Conservation (phyloP, 2,329 filamentous ascomycete genomes). For the Calonectria crousiana region DNA sequence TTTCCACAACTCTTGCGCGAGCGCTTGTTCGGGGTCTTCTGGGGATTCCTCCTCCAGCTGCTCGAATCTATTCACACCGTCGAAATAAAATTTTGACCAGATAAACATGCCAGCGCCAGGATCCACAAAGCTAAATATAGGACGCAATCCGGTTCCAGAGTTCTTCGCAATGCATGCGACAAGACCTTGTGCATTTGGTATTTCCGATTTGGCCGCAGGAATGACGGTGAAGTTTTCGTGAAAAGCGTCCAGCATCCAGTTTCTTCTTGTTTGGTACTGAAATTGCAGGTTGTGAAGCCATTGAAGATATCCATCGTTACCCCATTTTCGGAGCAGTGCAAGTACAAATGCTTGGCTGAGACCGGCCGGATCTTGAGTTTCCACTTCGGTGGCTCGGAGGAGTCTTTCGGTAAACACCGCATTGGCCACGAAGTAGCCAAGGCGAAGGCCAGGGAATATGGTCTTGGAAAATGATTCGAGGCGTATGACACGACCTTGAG, state of each 20-base stretch:
- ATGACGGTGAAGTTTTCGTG: constrained; percentile 33
- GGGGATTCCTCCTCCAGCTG: constrained; percentile 33
- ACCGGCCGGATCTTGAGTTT: constrained; percentile 77
- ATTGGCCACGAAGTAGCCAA: constrained; percentile 60
- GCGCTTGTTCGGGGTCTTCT: constrained; percentile 40
- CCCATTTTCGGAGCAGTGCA: constrained; percentile 70
- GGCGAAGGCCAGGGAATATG: constrained; percentile 21
- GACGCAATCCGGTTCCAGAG: constrained; percentile 5
- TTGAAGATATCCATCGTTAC: constrained; percentile 78
- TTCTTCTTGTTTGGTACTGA: constrained; percentile 75
- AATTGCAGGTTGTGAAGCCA: constrained; percentile 79
- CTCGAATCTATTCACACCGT: constrained; percentile 25
- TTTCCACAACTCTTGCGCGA: constrained; percentile 40
- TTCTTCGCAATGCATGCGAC: constrained; percentile 35
- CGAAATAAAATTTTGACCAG: constrained; percentile 47
- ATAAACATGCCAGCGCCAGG: constrained; percentile 49
- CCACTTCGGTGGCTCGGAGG: constrained; percentile 55
- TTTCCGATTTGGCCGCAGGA: constrained; percentile 31
- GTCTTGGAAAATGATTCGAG: constrained; percentile 42
- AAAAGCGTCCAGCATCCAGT: constrained; percentile 72
- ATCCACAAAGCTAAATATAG: constrained; percentile 46
- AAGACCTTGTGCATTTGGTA: constrained; percentile 29
- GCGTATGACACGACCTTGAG: constrained; percentile 43
- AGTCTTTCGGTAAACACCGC: constrained; percentile 46
- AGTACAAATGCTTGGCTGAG: constrained; percentile 65